Conservation (phyloP, 1,284 basidiomycete genomes). For the Trichosporon sp. region DNA sequence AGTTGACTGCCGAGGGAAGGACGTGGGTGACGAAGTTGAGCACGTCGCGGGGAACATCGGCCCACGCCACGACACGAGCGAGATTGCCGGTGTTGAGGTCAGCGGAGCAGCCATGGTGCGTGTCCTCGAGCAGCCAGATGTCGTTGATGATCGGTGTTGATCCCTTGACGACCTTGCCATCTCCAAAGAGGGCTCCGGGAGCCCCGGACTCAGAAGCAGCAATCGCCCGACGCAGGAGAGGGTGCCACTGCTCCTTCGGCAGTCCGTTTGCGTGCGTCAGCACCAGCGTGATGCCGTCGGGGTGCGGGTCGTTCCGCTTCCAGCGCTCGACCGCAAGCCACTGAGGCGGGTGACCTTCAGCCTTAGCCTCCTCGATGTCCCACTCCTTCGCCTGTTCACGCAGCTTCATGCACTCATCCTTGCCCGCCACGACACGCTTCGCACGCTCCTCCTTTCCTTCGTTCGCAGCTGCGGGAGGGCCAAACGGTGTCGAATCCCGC, state of each 20-base stretch:
- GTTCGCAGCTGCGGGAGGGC: constrained; percentile 17
- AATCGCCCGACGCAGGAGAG: constrained; percentile 61
- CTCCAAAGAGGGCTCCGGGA: constrained; percentile 20
- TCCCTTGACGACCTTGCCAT: background rate
- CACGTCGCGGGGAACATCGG: constrained; percentile 55
- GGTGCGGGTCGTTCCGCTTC: constrained; percentile 31
- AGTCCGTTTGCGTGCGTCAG: constrained; percentile 79
- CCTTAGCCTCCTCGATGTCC: constrained; percentile 20
- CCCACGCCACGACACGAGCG: constrained; percentile 48
- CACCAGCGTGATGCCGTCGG: constrained; percentile 66
- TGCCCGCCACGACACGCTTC: constrained; percentile 27
- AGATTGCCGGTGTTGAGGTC: constrained; percentile 66
- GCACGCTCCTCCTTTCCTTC: constrained; percentile 47
- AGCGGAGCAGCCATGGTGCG: constrained; percentile 74
- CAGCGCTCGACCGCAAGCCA: constrained; percentile 41
- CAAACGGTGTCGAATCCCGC: constrained; percentile 35
- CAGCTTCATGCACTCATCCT: constrained; percentile 19
- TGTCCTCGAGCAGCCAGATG: constrained; percentile 75
- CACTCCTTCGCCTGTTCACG: constrained; percentile 24
- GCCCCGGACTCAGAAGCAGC: constrained; percentile 20
- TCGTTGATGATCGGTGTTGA: constrained; percentile 63
- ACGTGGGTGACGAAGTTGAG: constrained; percentile 55
- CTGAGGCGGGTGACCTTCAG: constrained; percentile 54
- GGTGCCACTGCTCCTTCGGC: constrained; percentile 74
- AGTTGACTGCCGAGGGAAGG: constrained; percentile 50